Base-by-base conservation (phyloP, 177 flowering plant species). In the Vitis hybrid region DNA sequence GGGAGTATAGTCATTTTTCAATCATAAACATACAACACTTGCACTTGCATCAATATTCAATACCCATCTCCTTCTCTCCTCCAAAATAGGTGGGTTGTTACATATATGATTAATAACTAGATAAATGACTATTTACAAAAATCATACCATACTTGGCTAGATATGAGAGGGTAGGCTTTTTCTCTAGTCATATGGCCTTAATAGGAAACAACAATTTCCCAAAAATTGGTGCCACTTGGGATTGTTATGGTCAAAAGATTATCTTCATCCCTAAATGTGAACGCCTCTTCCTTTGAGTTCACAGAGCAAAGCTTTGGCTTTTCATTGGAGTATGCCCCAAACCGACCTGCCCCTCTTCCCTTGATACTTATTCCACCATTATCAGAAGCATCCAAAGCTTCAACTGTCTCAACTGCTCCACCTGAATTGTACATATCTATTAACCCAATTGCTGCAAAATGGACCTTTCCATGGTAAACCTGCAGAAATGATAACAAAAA, bases 371-470 rank as follows among this genome's bases (percentile, higher is more conserved):
- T 75, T 49, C 65, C 70, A 45, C 60, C 51, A 21, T 51, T 15
- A 12, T 76, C 67, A 26, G 57, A 7, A 51, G 69, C 78, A 30
- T 51, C 11, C 9, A 34, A 59, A 56, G 56, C 62, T 57, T 76
- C 82, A 54, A 88, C 45, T 14, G 81, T 80, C 69, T 82, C 82
- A 54, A 88, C 66, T 18, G 91, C 91, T 52, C 94, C 94, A 57
- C 91, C 92, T 57, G 89, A 81, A 61, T 88, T 90, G 71, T 87
- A 88, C 94, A 88, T 90, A 17, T 86, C 77, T 26, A 81, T 72
- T 60, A 88, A 64, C 50, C 91, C 91, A 55, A 90, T 79, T 2
- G 92, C 84, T n/a, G 92, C 91, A 76, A 87, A 90, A 74, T 87
- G 70, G 56, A 87, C 49, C 45, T 69, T 67, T 68, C 75, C 45